Conservation (phyloP, 352 stramenopile genomes). For the Phytophthora fragariaefolia region DNA sequence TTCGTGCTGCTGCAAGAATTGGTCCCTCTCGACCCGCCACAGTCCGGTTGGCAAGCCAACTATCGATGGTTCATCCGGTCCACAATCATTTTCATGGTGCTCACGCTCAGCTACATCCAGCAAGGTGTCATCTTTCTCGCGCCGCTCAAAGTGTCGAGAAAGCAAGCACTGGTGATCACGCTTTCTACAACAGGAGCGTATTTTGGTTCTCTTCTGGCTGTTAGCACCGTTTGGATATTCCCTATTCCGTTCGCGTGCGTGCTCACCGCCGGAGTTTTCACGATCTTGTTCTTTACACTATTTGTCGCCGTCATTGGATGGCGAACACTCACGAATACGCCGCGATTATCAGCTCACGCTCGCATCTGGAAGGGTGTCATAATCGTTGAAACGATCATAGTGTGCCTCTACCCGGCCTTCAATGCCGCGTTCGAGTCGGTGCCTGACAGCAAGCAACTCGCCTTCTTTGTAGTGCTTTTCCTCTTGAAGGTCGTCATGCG, state of each 20-base stretch:
- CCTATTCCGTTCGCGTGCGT: slow-evolving; percentile 34
- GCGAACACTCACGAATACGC: slow-evolving; percentile 2
- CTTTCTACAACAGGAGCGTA: slow-evolving; percentile 4
- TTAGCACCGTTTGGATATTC: slow-evolving; percentile 26
- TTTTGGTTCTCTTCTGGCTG: slow-evolving; percentile 11
- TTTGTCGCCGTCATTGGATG: slow-evolving; percentile 13
- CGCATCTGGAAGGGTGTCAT: slow-evolving; percentile 10
- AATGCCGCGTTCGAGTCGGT: slow-evolving; percentile 20
- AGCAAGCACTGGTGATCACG: background rate
- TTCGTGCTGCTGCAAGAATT: slow-evolving; percentile 20
- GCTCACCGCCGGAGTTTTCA: slow-evolving; percentile 19
- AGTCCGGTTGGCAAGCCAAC: slow-evolving; percentile 3
- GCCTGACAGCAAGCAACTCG: slow-evolving; percentile 8
- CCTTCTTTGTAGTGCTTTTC: slow-evolving; percentile 16
- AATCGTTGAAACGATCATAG: slow-evolving; percentile 5
- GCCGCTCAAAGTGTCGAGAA: slow-evolving; percentile 8
- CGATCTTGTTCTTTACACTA: slow-evolving; percentile 11
- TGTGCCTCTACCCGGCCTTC: slow-evolving; percentile 27
- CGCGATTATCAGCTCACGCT: background rate
- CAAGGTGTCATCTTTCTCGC: slow-evolving; percentile 17
- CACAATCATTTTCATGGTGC: slow-evolving; percentile 10
- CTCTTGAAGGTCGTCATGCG: slow-evolving; percentile 16
- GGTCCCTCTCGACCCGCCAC: slow-evolving; percentile 1
- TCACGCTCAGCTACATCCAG: slow-evolving; percentile 21
- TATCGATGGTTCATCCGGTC: slow-evolving; percentile 14